phyloP scores from a whole-genome alignment of 306 rosid genomes.

The Cicer judaicum region DNA sequence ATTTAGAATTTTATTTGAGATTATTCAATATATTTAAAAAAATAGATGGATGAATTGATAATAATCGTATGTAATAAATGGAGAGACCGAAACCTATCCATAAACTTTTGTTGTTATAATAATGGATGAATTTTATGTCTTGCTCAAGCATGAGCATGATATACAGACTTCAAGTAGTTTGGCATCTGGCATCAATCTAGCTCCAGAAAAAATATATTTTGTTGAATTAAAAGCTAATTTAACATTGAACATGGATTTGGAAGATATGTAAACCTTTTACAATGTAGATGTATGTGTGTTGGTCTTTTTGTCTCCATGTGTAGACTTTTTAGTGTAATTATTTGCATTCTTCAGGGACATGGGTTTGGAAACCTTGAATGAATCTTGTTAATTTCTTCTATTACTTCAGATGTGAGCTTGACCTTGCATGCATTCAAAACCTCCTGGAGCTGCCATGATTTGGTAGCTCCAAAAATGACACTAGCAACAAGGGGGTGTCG shows the following conservation, averaged over 20 bases:
- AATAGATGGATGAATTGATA: too few relatives aligned
- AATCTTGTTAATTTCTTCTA: constrained; percentile 66
- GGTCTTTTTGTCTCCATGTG: neutral
- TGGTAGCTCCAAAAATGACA: constrained; percentile 81
- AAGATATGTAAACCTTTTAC: neutral
- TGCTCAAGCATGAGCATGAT: neutral
- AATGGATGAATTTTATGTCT: neutral
- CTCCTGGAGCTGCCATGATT: constrained; percentile 76
- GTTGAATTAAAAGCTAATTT: neutral
- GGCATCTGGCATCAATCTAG: neutral
- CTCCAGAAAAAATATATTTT: neutral
- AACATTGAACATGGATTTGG: neutral
- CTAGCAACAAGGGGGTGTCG: constrained; percentile 88
- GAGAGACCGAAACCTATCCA: too few relatives aligned
- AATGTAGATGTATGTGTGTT: neutral
- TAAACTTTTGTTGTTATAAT: too few relatives aligned
- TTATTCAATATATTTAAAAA: too few relatives aligned
- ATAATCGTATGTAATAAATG: too few relatives aligned
- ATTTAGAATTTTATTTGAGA: too few relatives aligned
- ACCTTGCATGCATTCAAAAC: constrained; percentile 64
- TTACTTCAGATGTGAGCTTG: constrained; percentile 63
- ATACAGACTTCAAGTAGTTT: neutral
- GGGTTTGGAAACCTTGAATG: constrained; percentile 83
- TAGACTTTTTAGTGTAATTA: neutral
- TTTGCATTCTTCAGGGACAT: constrained; percentile 62